Percentiles rank a stretch among this genome's conserved stretches.
These are phyloP conservation scores for Eutypella sp. DNA, from an alignment of 2,329 filamentous ascomycete genomes.

Conservation along the genomic window DNA sequence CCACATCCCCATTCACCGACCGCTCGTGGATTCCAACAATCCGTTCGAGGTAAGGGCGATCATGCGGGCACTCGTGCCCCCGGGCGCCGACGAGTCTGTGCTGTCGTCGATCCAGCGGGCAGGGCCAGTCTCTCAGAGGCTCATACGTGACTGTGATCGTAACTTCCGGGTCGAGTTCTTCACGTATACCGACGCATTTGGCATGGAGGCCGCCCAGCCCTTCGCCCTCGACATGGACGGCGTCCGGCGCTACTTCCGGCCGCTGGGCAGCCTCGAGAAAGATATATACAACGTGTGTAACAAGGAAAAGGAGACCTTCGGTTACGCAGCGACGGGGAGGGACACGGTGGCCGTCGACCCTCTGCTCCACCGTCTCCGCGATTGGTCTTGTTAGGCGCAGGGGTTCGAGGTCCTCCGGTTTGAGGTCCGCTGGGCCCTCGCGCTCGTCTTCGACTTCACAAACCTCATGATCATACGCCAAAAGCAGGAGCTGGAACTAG, in stretches of 20 bases:
- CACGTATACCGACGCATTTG: conserved; percentile 12
- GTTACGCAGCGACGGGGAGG: not conserved
- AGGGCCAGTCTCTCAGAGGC: conserved; percentile 7
- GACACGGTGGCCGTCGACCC: conserved; percentile 1
- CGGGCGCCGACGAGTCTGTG: no score
- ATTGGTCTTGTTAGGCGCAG: conserved; percentile 16
- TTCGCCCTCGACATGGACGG: not conserved
- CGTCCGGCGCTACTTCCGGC: conserved; percentile 9
- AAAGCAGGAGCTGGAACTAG: no score
- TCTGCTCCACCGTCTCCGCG: conserved; percentile 8
- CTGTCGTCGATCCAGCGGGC: conserved; percentile 7
- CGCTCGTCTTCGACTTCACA: conserved; percentile 15
- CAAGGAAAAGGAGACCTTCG: no score
- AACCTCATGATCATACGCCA: conserved; percentile 10
- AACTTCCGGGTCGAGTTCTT: conserved; percentile 13
- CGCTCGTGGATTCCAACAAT: no score
- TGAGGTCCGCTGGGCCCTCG: conserved; percentile 15
- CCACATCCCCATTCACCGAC: no score
- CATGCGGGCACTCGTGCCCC: no score
- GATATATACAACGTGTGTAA: no score
- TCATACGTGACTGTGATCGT: no score
- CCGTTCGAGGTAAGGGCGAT: no score
- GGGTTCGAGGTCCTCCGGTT: conserved; percentile 13
- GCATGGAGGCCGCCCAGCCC: conserved; percentile 13
- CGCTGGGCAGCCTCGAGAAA: conserved; percentile 1